Conservation (phyloP, 352 stramenopile species). For the Phytophthora agathidicida region DNA sequence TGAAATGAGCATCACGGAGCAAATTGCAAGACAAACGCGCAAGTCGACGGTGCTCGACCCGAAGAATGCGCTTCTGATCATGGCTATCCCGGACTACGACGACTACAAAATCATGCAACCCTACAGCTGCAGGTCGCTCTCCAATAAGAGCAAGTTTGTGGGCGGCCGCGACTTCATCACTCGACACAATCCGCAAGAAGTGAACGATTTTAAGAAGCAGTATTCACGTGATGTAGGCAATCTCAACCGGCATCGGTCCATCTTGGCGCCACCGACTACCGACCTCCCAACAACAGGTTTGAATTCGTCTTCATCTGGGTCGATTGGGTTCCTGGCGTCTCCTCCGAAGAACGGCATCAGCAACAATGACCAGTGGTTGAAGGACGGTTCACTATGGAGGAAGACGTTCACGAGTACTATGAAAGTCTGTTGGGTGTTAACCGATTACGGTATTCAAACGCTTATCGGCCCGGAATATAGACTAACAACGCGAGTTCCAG, state of each 20-base stretch:
- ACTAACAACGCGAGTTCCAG: constrained; percentile 52
- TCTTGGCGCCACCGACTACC: constrained; percentile 50
- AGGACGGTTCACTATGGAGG: constrained; percentile 46
- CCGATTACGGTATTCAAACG: constrained; percentile 57
- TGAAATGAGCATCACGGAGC: constrained; percentile 74
- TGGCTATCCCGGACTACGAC: constrained; percentile 80
- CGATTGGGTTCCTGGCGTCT: constrained; percentile 27
- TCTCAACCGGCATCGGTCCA: constrained; percentile 65
- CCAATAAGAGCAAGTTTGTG: constrained; percentile 68
- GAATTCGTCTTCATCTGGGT: constrained; percentile 25
- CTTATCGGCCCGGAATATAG: constrained; percentile 71
- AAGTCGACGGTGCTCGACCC: constrained; percentile 75
- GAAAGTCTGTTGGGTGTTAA: constrained; percentile 76
- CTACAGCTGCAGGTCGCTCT: constrained; percentile 73
- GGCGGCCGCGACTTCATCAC: constrained; percentile 74
- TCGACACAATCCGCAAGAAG: constrained; percentile 72
- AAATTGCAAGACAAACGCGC: constrained; percentile 66
- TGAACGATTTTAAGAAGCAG: constrained; percentile 79
- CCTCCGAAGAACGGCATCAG: constrained; percentile 20
- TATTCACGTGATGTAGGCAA: constrained; percentile 76
- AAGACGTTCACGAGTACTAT: constrained; percentile 51
- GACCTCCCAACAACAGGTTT: constrained; percentile 33
- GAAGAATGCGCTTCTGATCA: constrained; percentile 71
- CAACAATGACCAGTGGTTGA: constrained; percentile 23
- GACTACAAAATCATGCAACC: constrained; percentile 80